Conservation (phyloP, 129 eudicot species). For the Gnaphalium uliginosum region DNA sequence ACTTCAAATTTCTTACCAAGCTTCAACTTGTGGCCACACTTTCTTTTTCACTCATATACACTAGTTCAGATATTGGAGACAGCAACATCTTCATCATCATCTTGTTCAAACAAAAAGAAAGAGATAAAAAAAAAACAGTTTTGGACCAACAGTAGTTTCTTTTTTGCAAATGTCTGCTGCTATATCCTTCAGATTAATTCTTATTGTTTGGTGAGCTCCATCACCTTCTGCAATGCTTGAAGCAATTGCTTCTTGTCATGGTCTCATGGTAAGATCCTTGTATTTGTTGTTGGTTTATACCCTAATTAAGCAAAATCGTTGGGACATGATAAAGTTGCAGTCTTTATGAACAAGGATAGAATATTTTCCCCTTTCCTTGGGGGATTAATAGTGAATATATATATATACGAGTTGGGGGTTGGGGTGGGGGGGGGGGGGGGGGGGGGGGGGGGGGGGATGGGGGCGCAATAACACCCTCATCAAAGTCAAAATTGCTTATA, state of each 20-base stretch:
- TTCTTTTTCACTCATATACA: slow-evolving; percentile 17
- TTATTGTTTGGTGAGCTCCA: slow-evolving; percentile 17
- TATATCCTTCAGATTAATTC: neutral
- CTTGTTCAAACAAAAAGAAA: slow-evolving; percentile 15
- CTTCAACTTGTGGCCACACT: slow-evolving; percentile 50
- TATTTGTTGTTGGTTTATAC: neutral
- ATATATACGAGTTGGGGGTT: neutral
- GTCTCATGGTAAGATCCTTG: slow-evolving; percentile 48
- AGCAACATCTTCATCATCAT: neutral
- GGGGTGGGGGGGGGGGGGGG: neutral
- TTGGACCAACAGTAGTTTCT: neutral
- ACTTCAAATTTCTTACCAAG: slow-evolving; percentile 28
- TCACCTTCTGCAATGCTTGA: slow-evolving; percentile 47
- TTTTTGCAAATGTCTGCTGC: slow-evolving; percentile 25
- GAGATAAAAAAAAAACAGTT: neutral
- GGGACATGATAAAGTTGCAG: neutral
- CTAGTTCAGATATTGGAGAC: slow-evolving; percentile 16
- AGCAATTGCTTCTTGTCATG: slow-evolving; percentile 41
- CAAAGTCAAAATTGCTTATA: neutral
- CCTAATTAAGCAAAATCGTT: neutral
- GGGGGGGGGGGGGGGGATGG: too few relatives aligned
- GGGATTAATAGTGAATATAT: too few relatives aligned
- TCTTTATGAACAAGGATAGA: neutral
- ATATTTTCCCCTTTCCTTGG: neutral
- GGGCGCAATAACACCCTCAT: neutral